These are phyloP conservation scores for Mortierella sp. DNA, from an alignment of 371 early-diverging fungal species.

Conservation along the genomic window DNA sequence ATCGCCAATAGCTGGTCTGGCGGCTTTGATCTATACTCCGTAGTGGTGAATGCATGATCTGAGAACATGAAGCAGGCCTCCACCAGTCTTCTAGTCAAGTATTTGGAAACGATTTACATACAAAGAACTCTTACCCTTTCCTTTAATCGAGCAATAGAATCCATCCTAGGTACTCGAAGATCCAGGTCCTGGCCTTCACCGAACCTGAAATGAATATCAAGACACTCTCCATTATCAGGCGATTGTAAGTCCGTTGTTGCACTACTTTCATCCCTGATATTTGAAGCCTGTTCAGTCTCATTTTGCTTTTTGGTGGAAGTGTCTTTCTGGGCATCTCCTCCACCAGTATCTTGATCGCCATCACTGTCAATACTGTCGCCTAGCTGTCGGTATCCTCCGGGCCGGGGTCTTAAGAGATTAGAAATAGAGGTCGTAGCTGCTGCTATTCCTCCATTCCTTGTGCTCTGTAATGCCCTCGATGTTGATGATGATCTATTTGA, in stretches of 20 bases:
- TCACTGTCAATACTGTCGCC: too few species aligned
- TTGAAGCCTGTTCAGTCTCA: too few species aligned
- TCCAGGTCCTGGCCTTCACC: slow-evolving; percentile 38
- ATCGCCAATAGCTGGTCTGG: slow-evolving; percentile 32
- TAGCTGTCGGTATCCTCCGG: too few species aligned
- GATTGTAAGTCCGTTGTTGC: too few species aligned
- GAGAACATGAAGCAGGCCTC: not conserved
- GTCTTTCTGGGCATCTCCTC: too few species aligned
- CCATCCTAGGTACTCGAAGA: slow-evolving; percentile 44
- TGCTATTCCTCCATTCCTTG: too few species aligned
- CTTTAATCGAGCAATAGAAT: slow-evolving; percentile 58
- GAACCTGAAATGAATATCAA: slow-evolving; percentile 42
- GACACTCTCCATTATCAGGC: not conserved
- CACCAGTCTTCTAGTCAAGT: not conserved
- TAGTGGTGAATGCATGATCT: not conserved
- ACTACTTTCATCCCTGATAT: not conserved
- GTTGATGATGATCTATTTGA: too few species aligned
- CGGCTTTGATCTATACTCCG: slow-evolving; percentile 46
- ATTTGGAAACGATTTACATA: not conserved
- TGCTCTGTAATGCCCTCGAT: too few species aligned
- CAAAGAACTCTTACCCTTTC: slow-evolving; percentile 55
- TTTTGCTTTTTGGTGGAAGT: not conserved
- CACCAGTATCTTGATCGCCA: too few species aligned
- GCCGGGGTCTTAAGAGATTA: too few species aligned
- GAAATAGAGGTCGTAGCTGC: too few species aligned